These are phyloP conservation scores for Colletotrichum sansevieriae DNA, from an alignment of 2,329 filamentous ascomycete species.

Conservation along the genomic window DNA sequence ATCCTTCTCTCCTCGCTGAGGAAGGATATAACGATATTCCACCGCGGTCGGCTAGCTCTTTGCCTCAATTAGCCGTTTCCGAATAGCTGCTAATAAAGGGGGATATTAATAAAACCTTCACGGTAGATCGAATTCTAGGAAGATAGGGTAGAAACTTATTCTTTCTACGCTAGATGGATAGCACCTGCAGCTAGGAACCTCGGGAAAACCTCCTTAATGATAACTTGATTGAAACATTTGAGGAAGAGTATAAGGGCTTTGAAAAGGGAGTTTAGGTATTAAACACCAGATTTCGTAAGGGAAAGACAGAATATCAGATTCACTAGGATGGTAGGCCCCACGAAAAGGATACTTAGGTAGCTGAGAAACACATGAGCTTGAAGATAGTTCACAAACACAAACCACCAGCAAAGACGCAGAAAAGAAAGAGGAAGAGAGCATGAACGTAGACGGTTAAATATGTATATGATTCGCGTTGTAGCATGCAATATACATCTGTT, in stretches of 20 bases:
- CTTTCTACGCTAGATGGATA: background rate
- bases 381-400: background rate
- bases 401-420: background rate
- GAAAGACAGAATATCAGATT: slow-evolving; percentile 11
- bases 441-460: background rate
- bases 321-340: background rate
- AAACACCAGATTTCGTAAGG: background rate
- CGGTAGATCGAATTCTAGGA: background rate
- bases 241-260: slow-evolving; percentile 1
- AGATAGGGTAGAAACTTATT: background rate
- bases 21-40: background rate
- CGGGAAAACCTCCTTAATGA: slow-evolving; percentile 6
- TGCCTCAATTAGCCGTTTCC: background rate
- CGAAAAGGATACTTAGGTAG: background rate
- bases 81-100: background rate
- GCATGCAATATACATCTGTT: background rate
- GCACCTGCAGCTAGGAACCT: slow-evolving; percentile 2
- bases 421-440: slow-evolving; percentile 2
- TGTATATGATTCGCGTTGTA: background rate
- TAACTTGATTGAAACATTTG: background rate
- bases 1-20: background rate
- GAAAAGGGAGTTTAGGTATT: background rate
- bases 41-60: background rate
- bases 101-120: background rate
- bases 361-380: background rate